Conservation (phyloP, 495 filamentous ascomycete genomes). For the Tricharina praecox region DNA sequence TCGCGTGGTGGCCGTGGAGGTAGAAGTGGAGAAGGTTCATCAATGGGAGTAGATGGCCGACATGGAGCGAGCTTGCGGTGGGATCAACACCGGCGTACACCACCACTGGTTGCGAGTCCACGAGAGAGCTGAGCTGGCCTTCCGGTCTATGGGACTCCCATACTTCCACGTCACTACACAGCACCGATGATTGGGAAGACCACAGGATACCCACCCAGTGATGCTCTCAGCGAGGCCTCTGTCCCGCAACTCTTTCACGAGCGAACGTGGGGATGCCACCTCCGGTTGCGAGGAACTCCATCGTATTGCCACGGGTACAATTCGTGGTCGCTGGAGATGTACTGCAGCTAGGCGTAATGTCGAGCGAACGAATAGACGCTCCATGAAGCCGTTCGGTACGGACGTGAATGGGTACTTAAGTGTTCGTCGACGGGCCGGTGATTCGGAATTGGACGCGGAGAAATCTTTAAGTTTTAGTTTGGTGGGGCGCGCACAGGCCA, state of each 20-base stretch:
- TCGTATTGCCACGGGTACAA: background rate
- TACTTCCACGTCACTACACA: no score
- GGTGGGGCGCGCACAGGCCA: no score
- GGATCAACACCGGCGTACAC: conserved; percentile 87
- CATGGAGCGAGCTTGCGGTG: conserved; percentile 74
- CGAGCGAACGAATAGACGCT: background rate
- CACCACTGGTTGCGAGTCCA: conserved; percentile 53
- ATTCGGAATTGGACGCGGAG: no score
- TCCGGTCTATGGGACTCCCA: conserved; percentile 28
- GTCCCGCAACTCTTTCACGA: conserved; percentile 42
- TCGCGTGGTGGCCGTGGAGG: conserved; percentile 57
- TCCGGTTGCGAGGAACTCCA: background rate
- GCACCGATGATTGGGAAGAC: no score
- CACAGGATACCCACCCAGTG: conserved; percentile 59
- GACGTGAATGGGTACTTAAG: no score
- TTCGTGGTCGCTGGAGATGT: background rate
- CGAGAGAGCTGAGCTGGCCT: conserved; percentile 48
- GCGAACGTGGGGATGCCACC: background rate
- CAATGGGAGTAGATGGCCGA: conserved; percentile 81
- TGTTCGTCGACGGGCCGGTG: no score
- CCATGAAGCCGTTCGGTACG: no score
- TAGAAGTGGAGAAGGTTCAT: conserved; percentile 94
- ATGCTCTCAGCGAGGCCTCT: conserved; percentile 64
- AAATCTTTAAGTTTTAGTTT: no score
- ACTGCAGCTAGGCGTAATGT: background rate